Conservation (phyloP, 2,329 filamentous ascomycete genomes). For the Xylariaceae sp. region DNA sequence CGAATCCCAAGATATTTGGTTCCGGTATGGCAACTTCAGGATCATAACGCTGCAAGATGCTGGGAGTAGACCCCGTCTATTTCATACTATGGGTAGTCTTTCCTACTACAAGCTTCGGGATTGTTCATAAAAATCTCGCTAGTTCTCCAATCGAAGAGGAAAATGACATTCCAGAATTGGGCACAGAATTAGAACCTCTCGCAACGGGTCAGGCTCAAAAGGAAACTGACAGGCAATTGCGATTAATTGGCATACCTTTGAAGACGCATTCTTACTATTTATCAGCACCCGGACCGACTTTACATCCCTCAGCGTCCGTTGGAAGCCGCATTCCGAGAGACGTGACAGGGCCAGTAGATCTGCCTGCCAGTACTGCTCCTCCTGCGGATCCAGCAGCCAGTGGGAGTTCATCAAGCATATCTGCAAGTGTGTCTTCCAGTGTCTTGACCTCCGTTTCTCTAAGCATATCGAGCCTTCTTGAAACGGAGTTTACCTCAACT, state of each 20-base stretch:
- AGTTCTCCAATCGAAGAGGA: not conserved
- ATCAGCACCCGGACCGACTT: not conserved
- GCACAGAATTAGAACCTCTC: not conserved
- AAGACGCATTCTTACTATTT: not conserved
- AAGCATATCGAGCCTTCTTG: not conserved
- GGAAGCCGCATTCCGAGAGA: not conserved
- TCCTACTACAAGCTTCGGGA: not conserved
- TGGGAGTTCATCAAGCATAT: slow-evolving; percentile 1
- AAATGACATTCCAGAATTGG: not conserved
- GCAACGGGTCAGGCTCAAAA: not conserved
- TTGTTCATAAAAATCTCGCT: not conserved
- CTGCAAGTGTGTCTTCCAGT: slow-evolving; percentile 3
- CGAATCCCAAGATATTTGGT: no score
- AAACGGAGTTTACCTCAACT: not conserved
- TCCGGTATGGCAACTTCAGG: slow-evolving; percentile 4
- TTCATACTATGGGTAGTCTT: slow-evolving; percentile 6
- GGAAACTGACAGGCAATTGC: not conserved
- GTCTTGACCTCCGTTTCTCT: slow-evolving; percentile 1
- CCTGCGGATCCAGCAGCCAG: no score
- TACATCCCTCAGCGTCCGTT: not conserved
- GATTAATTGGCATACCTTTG: not conserved
- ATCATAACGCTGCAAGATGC: slow-evolving; percentile 8
- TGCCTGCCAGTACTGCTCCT: not conserved
- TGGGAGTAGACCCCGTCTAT: not conserved
- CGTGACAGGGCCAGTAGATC: no score